Evolutionary conservation across 2,329 filamentous ascomycete species (phyloP).

Genomic region (Leptographium procerum): DNA sequence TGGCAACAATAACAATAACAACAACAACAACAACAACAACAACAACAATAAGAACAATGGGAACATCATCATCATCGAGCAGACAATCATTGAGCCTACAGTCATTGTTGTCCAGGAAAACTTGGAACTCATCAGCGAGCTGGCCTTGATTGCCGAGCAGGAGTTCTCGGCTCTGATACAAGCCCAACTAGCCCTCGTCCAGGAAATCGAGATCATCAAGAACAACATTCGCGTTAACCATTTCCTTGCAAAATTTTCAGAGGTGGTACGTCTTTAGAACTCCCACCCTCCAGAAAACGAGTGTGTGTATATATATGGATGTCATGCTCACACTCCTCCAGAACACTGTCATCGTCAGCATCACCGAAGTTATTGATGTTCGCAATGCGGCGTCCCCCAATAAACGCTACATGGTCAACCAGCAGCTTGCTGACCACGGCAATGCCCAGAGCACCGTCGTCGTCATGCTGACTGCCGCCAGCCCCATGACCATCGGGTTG

Average conservation of each 20-base stretch:
- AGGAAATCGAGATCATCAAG: slow-evolving; percentile 28
- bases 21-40: slow-evolving; percentile 2
- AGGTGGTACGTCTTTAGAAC: slow-evolving; percentile 20
- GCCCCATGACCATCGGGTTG: slow-evolving; percentile 22
- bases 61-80: slow-evolving; percentile 17
- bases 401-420: slow-evolving; percentile 28
- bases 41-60: slow-evolving; percentile 14
- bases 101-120: slow-evolving; percentile 25
- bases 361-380: slow-evolving; percentile 25
- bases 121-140: slow-evolving; percentile 22
- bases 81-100: slow-evolving; percentile 18
- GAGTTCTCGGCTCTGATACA: slow-evolving; percentile 26
- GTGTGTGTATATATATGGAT: no score
- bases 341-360: slow-evolving; percentile 27
- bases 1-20: slow-evolving; percentile 6
- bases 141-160: slow-evolving; percentile 23
- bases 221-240: slow-evolving; percentile 30
- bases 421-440: slow-evolving; percentile 26
- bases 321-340: slow-evolving; percentile 10
- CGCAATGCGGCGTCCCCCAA: slow-evolving; percentile 18
- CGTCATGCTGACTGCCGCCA: slow-evolving; percentile 26
- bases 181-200: slow-evolving; percentile 23
- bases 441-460: slow-evolving; percentile 21
- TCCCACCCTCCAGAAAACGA: no score
- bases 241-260: slow-evolving; percentile 24